Base-by-base conservation (phyloP, 371 early-diverging fungal species). In the Funneliformis caledonium region DNA sequence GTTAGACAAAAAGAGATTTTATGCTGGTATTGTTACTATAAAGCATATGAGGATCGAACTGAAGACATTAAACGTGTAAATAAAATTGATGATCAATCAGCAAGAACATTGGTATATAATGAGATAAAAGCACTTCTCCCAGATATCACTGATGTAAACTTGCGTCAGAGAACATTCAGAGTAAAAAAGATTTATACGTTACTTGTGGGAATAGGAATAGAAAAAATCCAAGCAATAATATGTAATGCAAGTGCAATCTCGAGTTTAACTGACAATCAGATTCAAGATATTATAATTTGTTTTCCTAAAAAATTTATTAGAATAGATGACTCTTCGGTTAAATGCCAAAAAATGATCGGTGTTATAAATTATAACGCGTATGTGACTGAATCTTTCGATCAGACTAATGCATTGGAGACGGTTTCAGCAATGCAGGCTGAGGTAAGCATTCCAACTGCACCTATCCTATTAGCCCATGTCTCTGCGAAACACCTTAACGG, bases 1-100 rank as follows among this genome's bases (percentile, higher is more conserved):
- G 76, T 76, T 62, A 76, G 77, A 64, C 77, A 76, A 76, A 76
- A 76, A 2, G 77, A 76, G 9, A 76, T 62, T 62, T 76, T 14
- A n/a, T 26, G 26, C 26, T 26, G 26, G 26, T 26, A 26, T 26
- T 26, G 26, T 26, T 26, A 26, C 26, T 26, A 60, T 60, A 60
- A 60, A 60, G 60, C 16, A 60, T 60, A 76, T 45, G 76, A 76
- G 65, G 33, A 77, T 77, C 77, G 77, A 64, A 16, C 50, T 67
- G 26, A 48, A 12, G 67, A 77, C 12, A 31, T 77, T 77, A 77
- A 77, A n/a, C 7, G 26, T 77, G 22, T 26, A 31, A 77, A 77
- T 64, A 77, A 65, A 10, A 65, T 77, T 65, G 77, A 77, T 52
- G 67, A 65, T 26, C 65, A 77, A 64, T 65, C 64, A 42, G 77